Evolutionary conservation across 1,284 basidiomycete species (phyloP).

Genomic region (Inonotus hispidus): DNA sequence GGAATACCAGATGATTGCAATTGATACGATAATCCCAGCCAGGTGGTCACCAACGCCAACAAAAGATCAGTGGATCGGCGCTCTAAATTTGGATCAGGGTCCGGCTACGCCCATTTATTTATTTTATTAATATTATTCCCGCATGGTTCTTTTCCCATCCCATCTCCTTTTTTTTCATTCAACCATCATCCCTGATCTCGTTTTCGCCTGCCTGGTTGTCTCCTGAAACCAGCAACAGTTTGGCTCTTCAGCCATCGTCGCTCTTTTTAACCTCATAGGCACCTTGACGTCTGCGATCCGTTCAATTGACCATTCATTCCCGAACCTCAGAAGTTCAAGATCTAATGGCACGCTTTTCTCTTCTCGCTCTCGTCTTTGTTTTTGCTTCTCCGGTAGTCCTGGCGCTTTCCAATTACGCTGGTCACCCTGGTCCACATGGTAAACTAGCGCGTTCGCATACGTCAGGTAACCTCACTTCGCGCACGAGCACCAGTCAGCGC

Average conservation of each 20-base stretch:
- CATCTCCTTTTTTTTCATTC: background rate
- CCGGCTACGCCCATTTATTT: background rate
- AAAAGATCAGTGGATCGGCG: too few species aligned
- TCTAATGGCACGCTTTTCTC: slow-evolving; percentile 4
- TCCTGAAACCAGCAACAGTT: background rate
- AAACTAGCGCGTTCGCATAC: background rate
- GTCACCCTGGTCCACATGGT: slow-evolving; percentile 7
- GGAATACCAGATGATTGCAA: background rate
- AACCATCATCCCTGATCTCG: slow-evolving; percentile 1
- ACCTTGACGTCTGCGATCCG: background rate
- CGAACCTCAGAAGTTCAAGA: background rate
- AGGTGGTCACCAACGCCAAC: too few species aligned
- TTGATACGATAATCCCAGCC: too few species aligned
- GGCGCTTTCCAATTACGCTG: slow-evolving; percentile 3
- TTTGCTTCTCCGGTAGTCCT: slow-evolving; percentile 3
- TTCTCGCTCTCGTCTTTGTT: background rate
- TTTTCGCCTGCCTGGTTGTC: background rate
- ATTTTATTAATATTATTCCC: background rate
- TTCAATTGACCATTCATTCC: background rate
- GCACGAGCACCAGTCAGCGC: background rate
- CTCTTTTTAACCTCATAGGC: slow-evolving; percentile 2
- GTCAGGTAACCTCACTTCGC: background rate
- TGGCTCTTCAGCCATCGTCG: slow-evolving; percentile 8
- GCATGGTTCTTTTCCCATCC: background rate
- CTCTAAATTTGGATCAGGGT: background rate